A percentile compares a stretch with the other conserved stretches of the same genome.
phyloP scores from a whole-genome alignment of 495 filamentous ascomycete genomes.

The Staphylotrichum longicolle region DNA sequence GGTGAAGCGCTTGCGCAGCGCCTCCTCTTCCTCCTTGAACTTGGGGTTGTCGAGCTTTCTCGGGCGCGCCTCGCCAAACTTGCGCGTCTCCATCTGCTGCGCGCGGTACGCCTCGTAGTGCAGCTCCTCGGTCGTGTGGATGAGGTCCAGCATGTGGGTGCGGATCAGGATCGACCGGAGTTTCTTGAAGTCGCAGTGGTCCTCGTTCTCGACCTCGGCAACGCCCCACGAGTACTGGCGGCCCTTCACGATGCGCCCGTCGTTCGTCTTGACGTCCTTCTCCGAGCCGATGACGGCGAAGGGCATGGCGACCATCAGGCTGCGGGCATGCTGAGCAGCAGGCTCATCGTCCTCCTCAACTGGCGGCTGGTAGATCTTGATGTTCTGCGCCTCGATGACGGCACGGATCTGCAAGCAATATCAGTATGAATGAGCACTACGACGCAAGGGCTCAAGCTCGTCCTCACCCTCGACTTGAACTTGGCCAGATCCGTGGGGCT shows the following conservation, averaged over 20 bases:
- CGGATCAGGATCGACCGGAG: conserved; percentile 97
- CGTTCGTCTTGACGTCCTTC: conserved; percentile 96
- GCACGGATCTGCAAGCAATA: conserved; percentile 67
- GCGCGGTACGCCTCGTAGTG: conserved; percentile 99
- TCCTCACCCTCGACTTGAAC: conserved; percentile 84
- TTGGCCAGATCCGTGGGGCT: conserved; percentile 85
- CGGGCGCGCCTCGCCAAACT: conserved; percentile 95
- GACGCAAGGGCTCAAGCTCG: neutral
- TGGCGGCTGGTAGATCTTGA: conserved; percentile 98
- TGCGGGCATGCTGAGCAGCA: conserved; percentile 88
- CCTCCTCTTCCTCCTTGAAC: conserved; percentile 99
- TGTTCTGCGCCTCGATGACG: conserved; percentile 95
- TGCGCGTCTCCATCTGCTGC: conserved; percentile 99
- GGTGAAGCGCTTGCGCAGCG: conserved; percentile 95
- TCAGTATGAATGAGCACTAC: conserved; percentile 26
- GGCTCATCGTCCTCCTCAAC: conserved; percentile 97
- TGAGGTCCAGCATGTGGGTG: conserved; percentile 99
- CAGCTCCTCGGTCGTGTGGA: conserved; percentile 97
- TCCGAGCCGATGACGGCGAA: conserved; percentile 98
- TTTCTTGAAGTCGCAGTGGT: conserved; percentile 99
- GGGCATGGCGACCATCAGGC: conserved; percentile 93
- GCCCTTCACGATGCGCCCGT: conserved; percentile 95
- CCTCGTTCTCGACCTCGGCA: conserved; percentile 98
- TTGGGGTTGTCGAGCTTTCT: conserved; percentile 99
- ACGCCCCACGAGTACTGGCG: conserved; percentile 99